These are phyloP conservation scores for Ganoderma resinaceum DNA, from an alignment of 1,284 basidiomycete species.

Conservation along the genomic window DNA sequence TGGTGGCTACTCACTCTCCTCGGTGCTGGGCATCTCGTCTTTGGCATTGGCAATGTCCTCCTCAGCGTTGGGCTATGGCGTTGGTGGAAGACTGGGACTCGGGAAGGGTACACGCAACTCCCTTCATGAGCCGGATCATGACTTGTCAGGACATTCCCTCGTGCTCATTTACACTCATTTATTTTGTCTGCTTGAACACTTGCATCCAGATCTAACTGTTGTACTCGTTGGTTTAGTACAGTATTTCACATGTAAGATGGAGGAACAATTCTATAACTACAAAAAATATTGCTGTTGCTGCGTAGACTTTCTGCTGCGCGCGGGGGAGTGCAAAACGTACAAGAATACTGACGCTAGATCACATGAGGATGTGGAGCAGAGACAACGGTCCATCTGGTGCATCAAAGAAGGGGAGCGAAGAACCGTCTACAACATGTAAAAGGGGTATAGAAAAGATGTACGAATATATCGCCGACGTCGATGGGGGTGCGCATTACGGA, in stretches of 20 bases:
- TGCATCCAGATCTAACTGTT: neutral
- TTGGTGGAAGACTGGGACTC: slow-evolving; percentile 38
- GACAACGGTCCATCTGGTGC: neutral
- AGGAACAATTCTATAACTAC: slow-evolving; percentile 3
- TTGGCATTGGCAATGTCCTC: slow-evolving; percentile 75
- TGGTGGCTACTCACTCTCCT: slow-evolving; percentile 79
- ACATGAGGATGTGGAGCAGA: neutral
- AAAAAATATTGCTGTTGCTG: neutral
- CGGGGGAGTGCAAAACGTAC: neutral
- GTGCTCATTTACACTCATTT: neutral
- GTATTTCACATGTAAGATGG: neutral
- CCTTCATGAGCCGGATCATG: neutral
- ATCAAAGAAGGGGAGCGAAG: neutral
- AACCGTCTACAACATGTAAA: neutral
- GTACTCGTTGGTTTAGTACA: neutral
- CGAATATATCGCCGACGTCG: neutral
- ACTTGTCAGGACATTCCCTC: neutral
- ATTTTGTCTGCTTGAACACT: neutral
- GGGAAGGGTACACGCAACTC: slow-evolving; percentile 2
- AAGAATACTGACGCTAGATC: neutral
- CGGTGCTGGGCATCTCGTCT: slow-evolving; percentile 74
- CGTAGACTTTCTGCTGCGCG: neutral
- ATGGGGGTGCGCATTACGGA: neutral
- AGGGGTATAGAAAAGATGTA: neutral
- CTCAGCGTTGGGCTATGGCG: slow-evolving; percentile 47